Base-by-base conservation (phyloP, 2,329 filamentous ascomycete genomes). In the Penicillium sp. region DNA sequence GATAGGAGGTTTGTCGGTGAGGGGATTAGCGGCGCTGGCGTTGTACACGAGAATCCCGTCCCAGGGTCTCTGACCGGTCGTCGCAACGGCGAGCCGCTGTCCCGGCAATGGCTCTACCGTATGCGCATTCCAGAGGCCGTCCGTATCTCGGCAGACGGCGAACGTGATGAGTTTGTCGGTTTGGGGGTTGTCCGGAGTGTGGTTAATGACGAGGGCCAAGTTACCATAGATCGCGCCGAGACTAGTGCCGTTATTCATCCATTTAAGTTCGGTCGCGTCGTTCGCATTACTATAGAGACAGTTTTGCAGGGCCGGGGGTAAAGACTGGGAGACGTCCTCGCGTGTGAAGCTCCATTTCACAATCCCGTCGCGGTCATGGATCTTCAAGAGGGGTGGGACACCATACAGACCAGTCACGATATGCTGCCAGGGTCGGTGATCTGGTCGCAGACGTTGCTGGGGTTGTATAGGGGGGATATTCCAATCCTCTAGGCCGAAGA, bases 181-280 rank as follows among this genome's bases (percentile, higher is more conserved):
- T 10, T 34, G 46, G 1, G 57, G 55, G 11, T 54, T 32, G 13
- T 60, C 49, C 13, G 58, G 58, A 1, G 52, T 57, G 26, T 60
- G 55, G 39, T 61, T 61, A 44, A 61, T 47, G 38, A 59, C 49
- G 7, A 61, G 10, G 27, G 46, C 42, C n/a, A 59, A 42, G 13
- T 52, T 42, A n/a, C 54, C 54, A 40, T 61, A 61, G 31, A 60
- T 44, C 18, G 55, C 57, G 5, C 50, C 58, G 5, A 61, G 42
- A 6, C 46, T 52, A n/a, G 42, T 52, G 1, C 58, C 58, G 6
- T 50, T 54, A 16, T 50, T 49, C 45, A 61, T 55, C 52, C 51
- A 61, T 32, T 59, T 61, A 29, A 61, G 47, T 7, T 61, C 58
- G 6, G 58, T 61, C 11, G 58, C 58, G 40, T 61, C 58, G 39